Conservation (phyloP, 139 green algal genomes). For the Protoeuglena noctilucae region DNA sequence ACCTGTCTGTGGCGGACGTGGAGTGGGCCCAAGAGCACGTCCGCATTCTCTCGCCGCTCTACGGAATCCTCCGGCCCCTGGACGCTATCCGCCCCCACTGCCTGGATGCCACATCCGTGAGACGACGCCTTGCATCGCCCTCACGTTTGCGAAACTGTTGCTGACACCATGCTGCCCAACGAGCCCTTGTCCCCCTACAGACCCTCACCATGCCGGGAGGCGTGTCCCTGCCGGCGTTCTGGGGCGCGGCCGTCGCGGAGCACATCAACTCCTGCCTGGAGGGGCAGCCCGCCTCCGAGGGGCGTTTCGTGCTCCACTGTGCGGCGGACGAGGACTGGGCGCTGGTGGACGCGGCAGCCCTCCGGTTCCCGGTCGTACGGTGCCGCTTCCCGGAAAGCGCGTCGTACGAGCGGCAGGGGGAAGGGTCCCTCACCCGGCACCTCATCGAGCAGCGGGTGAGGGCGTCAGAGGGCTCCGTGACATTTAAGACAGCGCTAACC, state of each 20-base stretch:
- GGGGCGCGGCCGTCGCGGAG: conserved; percentile 10
- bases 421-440: conserved; percentile 16
- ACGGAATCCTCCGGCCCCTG: conserved; percentile 16
- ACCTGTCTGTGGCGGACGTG: conserved; percentile 1
- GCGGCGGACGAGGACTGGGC: conserved; percentile 15
- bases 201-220: background rate
- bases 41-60: conserved; percentile 17
- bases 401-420: conserved; percentile 14
- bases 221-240: conserved; percentile 18
- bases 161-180: background rate
- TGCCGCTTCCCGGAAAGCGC: background rate
- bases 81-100: conserved; percentile 20
- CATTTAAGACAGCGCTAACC: no score
- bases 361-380: background rate
- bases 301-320: conserved; percentile 10
- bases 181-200: background rate
- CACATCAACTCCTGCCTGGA: background rate
- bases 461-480: background rate
- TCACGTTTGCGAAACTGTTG: conserved; percentile 7
- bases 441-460: conserved; percentile 3
- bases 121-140: background rate
- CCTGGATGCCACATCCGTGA: no score
- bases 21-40: conserved; percentile 11
- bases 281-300: background rate
- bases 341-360: background rate